Conservation (phyloP, 2,329 filamentous ascomycete genomes). For the Ophiostoma angusticollis region DNA sequence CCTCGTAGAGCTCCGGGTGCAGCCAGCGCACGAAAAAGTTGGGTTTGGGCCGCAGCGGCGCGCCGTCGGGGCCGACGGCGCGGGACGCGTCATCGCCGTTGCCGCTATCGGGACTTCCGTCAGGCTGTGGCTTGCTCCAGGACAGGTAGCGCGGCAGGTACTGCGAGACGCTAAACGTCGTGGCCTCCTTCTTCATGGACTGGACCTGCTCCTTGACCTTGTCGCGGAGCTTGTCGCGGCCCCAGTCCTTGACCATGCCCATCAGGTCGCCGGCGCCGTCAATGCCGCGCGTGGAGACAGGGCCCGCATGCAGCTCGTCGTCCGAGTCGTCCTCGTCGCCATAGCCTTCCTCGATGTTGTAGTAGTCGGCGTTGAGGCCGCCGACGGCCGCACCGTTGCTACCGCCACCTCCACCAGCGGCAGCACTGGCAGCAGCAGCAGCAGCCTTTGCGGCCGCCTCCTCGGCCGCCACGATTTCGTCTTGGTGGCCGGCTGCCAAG, state of each 20-base stretch:
- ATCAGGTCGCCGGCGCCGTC: constrained; percentile 19
- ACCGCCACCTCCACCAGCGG: no score
- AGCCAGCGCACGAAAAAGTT: constrained; percentile 40
- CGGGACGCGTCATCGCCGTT: neutral
- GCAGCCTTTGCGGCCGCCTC: neutral
- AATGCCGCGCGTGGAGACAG: constrained; percentile 13
- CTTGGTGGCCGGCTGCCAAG: constrained; percentile 13
- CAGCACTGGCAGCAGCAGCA: neutral
- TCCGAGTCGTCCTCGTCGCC: constrained; percentile 27
- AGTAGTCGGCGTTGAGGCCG: constrained; percentile 20
- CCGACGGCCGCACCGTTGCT: constrained; percentile 2
- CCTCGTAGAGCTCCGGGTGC: constrained; percentile 46
- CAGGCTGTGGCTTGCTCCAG: constrained; percentile 2
- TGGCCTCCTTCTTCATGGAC: constrained; percentile 18
- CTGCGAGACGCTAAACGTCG: constrained; percentile 15
- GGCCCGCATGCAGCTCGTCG: constrained; percentile 18
- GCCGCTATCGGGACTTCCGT: neutral
- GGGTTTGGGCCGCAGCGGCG: constrained; percentile 21
- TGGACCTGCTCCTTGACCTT: constrained; percentile 7
- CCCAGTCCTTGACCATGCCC: constrained; percentile 15
- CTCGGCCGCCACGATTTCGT: constrained; percentile 8
- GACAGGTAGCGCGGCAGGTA: constrained; percentile 6
- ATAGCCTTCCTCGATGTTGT: constrained; percentile 19
- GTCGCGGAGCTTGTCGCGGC: constrained; percentile 13
- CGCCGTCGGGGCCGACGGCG: neutral